Base-by-base conservation (phyloP, 306 rosid species). In the Castanea mollissima region DNA sequence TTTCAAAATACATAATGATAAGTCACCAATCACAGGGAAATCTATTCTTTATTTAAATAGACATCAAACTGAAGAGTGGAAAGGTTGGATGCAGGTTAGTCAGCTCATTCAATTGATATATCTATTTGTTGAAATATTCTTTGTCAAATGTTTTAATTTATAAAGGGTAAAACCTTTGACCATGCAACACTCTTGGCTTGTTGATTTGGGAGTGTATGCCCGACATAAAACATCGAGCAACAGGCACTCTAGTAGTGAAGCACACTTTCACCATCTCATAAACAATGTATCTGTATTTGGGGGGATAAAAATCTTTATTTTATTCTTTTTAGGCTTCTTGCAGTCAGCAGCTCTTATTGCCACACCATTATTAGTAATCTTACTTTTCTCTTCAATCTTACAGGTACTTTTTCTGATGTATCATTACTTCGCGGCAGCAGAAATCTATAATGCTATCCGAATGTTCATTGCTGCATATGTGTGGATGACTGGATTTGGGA, bases 21-120 rank as follows among this genome's bases (percentile, higher is more conserved):
- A 91, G 90, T 91, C 98, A 69, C 92, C 97, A 2, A 55, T 90
- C 25, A 86, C 98, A 29, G 99, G 97, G 79, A 95, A 95, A 78
- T 83, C 99, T 74, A 84, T 95, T 18, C 98, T 90, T 73, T 95
- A 90, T 85, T 82, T 95, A 79, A 95, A 95, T 83, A 85, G 99
- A 90, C 99, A 95, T 82, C 99, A 95, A 89, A 95, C 99, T 71
- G 99, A 93, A 88, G 99, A 95, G 84, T 95, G 99, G 99, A 93
- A 86, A 89, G 99, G 99, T 52, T 95, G 99, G 98, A 95, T 93
- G 99, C 99, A 95, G 97, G 99, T 95, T 73, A 71, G 90, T 83
- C 78, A 21, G 72, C 79, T 74, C 74, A 25, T 82, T 79, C 60
- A 72, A 49, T 64, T 77, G 70, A 34, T 73, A 10, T 75, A 79